Percentiles rank a stretch among this genome's conserved stretches.
Evolutionary conservation across 495 filamentous ascomycete species (phyloP).

Genomic region (Rostrohypoxylon terebratum): DNA sequence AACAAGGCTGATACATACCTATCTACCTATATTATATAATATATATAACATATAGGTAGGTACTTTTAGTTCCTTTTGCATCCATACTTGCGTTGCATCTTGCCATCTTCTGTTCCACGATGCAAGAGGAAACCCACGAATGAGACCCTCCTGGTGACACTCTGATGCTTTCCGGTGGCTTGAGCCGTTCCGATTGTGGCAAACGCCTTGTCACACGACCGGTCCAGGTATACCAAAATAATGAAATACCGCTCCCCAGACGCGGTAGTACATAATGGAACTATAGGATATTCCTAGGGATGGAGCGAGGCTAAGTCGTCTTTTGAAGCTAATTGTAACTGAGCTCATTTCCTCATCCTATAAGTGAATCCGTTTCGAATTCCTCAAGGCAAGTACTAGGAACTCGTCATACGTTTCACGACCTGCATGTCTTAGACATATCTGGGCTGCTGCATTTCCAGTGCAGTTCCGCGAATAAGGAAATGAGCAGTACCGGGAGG

Average conservation of each 20-base stretch:
- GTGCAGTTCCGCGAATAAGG: conserved; percentile 5
- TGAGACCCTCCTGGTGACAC: conserved; percentile 16
- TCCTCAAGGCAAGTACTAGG: neutral
- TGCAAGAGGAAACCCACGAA: conserved; percentile 6
- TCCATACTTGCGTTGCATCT: conserved; percentile 33
- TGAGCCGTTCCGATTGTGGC: conserved; percentile 25
- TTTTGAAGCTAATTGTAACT: neutral
- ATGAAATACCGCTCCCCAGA: neutral
- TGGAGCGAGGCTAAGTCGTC: neutral
- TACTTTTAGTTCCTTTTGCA: conserved; percentile 28
- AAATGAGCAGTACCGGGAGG: neutral
- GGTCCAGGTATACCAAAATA: conserved; percentile 8
- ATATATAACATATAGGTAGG: too few species aligned
- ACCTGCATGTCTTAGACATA: conserved; percentile 10
- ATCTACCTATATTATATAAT: conserved; percentile 6
- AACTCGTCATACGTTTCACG: conserved; percentile 24
- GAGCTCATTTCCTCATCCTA: neutral
- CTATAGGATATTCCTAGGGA: neutral
- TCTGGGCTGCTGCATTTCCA: conserved; percentile 9
- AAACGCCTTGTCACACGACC: conserved; percentile 14
- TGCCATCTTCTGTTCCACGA: conserved; percentile 18
- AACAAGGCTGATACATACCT: conserved; percentile 30
- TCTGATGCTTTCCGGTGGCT: conserved; percentile 33
- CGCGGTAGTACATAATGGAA: neutral
- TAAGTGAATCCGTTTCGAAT: neutral